Percentiles rank a stretch among this genome's conserved stretches.
Evolutionary conservation across 179 eudicot genomes (phyloP).

Genomic region (Sideroxylon spinosum): DNA sequence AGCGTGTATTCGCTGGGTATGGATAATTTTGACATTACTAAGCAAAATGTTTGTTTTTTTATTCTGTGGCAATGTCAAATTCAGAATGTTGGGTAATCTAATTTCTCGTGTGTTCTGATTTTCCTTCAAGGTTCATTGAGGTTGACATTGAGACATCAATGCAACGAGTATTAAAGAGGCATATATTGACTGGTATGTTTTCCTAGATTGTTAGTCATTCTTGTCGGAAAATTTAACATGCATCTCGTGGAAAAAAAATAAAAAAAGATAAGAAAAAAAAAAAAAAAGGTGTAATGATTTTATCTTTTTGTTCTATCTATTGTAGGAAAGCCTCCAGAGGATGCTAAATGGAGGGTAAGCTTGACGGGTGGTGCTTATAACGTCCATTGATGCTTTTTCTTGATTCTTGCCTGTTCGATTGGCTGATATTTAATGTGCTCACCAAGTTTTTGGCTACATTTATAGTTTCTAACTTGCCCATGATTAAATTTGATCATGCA

Average conservation of each 20-base stretch:
- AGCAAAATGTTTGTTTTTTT: neutral
- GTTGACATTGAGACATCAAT: constrained; percentile 70
- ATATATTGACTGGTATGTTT: constrained; percentile 57
- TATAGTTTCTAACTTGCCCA: neutral
- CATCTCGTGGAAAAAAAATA: neutral
- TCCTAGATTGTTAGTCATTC: neutral
- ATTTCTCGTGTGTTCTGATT: neutral
- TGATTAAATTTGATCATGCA: constrained; percentile 28
- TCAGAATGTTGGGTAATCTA: neutral
- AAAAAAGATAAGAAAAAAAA: no score
- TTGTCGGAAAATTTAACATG: neutral
- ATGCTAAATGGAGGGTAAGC: constrained; percentile 89
- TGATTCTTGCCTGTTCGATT: neutral
- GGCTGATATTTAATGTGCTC: neutral
- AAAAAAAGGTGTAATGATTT: neutral
- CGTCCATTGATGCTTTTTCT: neutral
- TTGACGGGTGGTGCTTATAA: constrained; percentile 2
- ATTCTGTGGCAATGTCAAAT: neutral
- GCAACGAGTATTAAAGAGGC: constrained; percentile 80
- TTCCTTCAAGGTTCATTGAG: constrained; percentile 68
- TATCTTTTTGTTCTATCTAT: constrained; percentile 14
- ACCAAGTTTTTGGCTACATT: neutral
- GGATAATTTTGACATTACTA: no score
- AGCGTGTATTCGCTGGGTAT: no score
- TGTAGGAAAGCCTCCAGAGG: constrained; percentile 62